phyloP scores from a whole-genome alignment of 225 moss, liverwort and hornwort genomes.

The Physcomitrellopsis africana region DNA sequence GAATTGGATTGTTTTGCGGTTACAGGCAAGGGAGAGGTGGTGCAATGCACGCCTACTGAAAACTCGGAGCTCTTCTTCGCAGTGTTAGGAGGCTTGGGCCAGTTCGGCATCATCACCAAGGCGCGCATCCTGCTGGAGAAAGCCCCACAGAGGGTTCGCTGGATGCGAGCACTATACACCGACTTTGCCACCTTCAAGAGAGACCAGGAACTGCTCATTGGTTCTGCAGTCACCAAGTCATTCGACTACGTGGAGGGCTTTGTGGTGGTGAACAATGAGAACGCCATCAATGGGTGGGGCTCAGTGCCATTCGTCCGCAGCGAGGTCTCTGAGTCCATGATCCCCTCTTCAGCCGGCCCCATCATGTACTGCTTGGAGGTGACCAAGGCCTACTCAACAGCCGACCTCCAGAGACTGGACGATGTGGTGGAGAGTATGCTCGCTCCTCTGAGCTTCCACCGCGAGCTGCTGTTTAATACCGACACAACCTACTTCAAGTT shows the following conservation, averaged over 20 bases:
- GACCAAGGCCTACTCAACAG: neutral
- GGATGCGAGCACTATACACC: slow-evolving; percentile 62
- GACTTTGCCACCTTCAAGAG: slow-evolving; percentile 51
- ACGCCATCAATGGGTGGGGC: slow-evolving; percentile 44
- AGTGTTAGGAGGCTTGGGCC: slow-evolving; percentile 66
- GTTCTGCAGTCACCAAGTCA: slow-evolving; percentile 23
- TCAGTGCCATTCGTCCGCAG: slow-evolving; percentile 48
- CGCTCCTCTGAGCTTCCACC: slow-evolving; percentile 48
- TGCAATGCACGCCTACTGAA: slow-evolving; percentile 45
- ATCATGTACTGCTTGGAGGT: slow-evolving; percentile 49
- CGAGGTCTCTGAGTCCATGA: slow-evolving; percentile 30
- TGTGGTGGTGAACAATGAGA: slow-evolving; percentile 47
- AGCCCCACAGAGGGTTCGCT: slow-evolving; percentile 51
- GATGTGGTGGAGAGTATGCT: slow-evolving; percentile 39
- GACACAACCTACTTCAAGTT: slow-evolving; percentile 57
- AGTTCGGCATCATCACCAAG: slow-evolving; percentile 73
- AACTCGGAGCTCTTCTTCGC: slow-evolving; percentile 58
- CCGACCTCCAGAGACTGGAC: slow-evolving; percentile 27
- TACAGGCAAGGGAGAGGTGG: slow-evolving; percentile 36
- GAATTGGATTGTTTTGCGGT: no score
- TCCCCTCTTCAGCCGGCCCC: slow-evolving; percentile 35
- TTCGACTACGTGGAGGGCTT: slow-evolving; percentile 72
- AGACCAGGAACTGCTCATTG: slow-evolving; percentile 59
- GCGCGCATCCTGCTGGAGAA: slow-evolving; percentile 59
- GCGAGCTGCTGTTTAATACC: slow-evolving; percentile 43